phyloP scores from a whole-genome alignment of 192 early-diverging fungal genomes.

The Irineochytrium annulatum region DNA sequence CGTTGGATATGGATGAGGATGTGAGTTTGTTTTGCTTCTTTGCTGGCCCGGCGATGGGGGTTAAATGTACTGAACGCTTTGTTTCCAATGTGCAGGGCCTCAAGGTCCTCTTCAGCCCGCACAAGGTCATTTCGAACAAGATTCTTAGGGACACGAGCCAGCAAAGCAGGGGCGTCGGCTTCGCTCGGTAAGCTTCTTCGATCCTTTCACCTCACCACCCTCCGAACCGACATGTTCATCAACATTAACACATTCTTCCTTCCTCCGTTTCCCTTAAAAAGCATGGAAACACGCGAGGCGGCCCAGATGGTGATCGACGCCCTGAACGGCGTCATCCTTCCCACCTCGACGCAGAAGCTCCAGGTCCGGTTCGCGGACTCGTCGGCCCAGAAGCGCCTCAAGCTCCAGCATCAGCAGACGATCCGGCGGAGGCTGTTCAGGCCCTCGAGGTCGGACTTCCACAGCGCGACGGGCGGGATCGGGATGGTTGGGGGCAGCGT shows the following conservation, averaged over 20 bases:
- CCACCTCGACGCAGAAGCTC: conserved; percentile 58
- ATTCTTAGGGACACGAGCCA: conserved; percentile 71
- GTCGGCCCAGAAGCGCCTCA: conserved; percentile 73
- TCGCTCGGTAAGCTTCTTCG: conserved; percentile 51
- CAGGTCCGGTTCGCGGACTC: conserved; percentile 81
- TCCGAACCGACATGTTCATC: too few relatives aligned
- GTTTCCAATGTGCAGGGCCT: conserved; percentile 18
- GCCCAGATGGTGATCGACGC: conserved; percentile 63
- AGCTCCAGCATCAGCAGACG: conserved; percentile 26
- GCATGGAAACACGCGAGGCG: conserved; percentile 63
- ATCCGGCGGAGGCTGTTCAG: background rate
- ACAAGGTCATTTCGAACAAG: conserved; percentile 63
- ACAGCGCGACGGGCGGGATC: background rate
- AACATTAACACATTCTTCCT: too few relatives aligned
- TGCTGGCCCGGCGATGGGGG: background rate
- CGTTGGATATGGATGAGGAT: conserved; percentile 68
- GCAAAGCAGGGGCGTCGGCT: conserved; percentile 73
- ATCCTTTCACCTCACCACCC: too few relatives aligned
- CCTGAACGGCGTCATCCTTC: conserved; percentile 61
- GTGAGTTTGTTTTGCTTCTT: conserved; percentile 40
- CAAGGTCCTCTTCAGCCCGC: conserved; percentile 58
- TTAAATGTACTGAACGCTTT: background rate
- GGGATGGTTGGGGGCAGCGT: background rate
- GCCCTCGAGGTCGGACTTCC: background rate
- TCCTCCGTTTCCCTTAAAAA: background rate